Conservation (phyloP, 2,329 filamentous ascomycete genomes). For the Hypoxylon sp. region DNA sequence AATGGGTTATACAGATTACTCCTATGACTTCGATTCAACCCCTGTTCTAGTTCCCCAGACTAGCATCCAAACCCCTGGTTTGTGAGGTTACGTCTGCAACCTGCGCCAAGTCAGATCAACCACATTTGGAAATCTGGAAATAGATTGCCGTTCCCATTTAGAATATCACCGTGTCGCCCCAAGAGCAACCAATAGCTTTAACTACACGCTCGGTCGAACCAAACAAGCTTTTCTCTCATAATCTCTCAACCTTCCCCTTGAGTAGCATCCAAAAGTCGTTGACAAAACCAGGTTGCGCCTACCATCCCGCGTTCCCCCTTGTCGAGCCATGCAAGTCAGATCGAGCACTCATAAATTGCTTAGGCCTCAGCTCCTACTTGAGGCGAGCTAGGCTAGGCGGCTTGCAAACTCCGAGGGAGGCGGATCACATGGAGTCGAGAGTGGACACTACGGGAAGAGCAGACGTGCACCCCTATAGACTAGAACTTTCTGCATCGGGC, state of each 20-base stretch:
- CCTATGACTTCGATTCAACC: not conserved
- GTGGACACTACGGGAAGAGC: conserved; percentile 1
- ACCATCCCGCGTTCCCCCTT: not conserved
- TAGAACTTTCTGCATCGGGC: conserved; percentile 19
- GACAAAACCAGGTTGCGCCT: conserved; percentile 6
- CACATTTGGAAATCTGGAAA: conserved; percentile 50
- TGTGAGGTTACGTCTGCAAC: conserved; percentile 5
- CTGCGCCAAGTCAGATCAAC: conserved; percentile 27
- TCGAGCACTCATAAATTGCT: not conserved
- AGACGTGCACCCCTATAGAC: conserved; percentile 4
- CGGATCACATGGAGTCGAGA: conserved; percentile 30
- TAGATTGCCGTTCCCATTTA: conserved; percentile 44
- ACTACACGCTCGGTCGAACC: conserved; percentile 21
- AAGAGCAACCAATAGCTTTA: conserved; percentile 43
- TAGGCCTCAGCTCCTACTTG: conserved; percentile 13
- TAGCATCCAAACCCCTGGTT: not conserved
- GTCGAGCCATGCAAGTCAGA: conserved; percentile 2
- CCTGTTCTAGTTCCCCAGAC: not conserved
- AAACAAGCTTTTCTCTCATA: conserved; percentile 33
- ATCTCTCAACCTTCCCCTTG: conserved; percentile 25
- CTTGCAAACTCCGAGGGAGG: conserved; percentile 25
- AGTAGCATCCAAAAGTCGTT: conserved; percentile 15
- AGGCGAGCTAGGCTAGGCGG: conserved; percentile 38
- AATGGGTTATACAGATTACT: not conserved
- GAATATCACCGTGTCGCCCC: conserved; percentile 25